Base-by-base conservation (phyloP, 306 rosid genomes). In the Lathyrus oleraceus region DNA sequence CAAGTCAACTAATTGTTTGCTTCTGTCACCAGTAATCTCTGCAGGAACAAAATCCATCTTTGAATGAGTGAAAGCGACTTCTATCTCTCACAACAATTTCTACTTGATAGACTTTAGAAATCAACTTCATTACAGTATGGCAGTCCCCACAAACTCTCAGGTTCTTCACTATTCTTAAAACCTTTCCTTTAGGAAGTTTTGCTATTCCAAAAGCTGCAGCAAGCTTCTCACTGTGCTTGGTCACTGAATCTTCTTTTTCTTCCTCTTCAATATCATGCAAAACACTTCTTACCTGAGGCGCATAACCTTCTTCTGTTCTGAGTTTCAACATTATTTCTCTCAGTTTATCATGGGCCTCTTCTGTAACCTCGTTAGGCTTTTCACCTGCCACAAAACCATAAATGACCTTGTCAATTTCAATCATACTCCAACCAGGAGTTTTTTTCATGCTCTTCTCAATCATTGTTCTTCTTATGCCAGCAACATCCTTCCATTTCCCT, bases 401-500 rank as follows among this genome's bases (percentile, higher is more conserved):
- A 59, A 85, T 86, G 40, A 83, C 81, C 83, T 84, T 85, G 76
- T 83, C 85, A 66, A 92, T 88, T 85, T 89, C 96, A 71, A 87
- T 86, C 82, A 85, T 73, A 75, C 98, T 89, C 96, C 95, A 82
- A 42, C 96, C 96, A 1, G 95, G 92, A 64, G 83, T 25, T 71
- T 89, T 92, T 76, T 44, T 73, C 28, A 92, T 74, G 60, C 81
- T 82, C 54, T 71, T 89, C 53, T 83, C 78, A 48, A 73, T 69
- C 98, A 89, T 87, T 32, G 85, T 83, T 73, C 89, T 82, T 77
- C 98, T 86, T 54, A 89, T 70, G 51, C 83, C 30, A 56, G 84
- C 87, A 76, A 82, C 96, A 32, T 89, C 92, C 70, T 83, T 87
- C 95, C 98, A 92, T 79, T 89, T 86, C 76, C 92, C 95, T 2